Conservation (phyloP, 257 asterid genomes). For the Solanum corneliomulleri region DNA sequence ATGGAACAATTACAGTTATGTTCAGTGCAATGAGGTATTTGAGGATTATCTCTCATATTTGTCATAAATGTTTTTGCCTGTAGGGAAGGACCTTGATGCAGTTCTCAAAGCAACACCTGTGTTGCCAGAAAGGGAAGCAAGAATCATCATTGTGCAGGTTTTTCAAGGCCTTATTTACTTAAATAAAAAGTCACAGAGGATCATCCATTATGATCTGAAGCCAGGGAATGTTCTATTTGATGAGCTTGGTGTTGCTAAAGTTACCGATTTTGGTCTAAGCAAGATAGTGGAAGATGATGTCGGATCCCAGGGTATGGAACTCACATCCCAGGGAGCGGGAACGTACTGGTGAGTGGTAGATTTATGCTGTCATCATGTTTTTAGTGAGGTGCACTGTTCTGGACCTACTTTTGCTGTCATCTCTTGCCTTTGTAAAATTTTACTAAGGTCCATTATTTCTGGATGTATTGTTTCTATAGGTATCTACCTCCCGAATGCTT, state of each 20-base stretch:
- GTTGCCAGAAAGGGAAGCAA: constrained; percentile 89
- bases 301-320: constrained; percentile 99
- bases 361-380: background rate
- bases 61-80: background rate
- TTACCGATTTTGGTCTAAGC: constrained; percentile 99
- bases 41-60: background rate
- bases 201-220: constrained; percentile 95
- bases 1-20: background rate
- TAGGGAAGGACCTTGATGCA: constrained; percentile 99
- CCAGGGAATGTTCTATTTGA: constrained; percentile 98
- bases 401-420: background rate
- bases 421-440: background rate
- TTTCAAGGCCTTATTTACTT: constrained; percentile 93
- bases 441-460: background rate
- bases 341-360: constrained; percentile 78
- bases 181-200: constrained; percentile 83
- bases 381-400: background rate
- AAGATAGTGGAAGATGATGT: constrained; percentile 96
- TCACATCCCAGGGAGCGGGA: constrained; percentile 99
- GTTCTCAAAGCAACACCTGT: constrained; percentile 82
- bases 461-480: constrained; percentile 31
- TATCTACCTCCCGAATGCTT: constrained; percentile 99
- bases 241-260: constrained; percentile 78
- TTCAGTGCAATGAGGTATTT: background rate
- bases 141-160: constrained; percentile 77